Conservation (phyloP, 192 early-diverging fungal genomes). For the Chytriomyces confervae region DNA sequence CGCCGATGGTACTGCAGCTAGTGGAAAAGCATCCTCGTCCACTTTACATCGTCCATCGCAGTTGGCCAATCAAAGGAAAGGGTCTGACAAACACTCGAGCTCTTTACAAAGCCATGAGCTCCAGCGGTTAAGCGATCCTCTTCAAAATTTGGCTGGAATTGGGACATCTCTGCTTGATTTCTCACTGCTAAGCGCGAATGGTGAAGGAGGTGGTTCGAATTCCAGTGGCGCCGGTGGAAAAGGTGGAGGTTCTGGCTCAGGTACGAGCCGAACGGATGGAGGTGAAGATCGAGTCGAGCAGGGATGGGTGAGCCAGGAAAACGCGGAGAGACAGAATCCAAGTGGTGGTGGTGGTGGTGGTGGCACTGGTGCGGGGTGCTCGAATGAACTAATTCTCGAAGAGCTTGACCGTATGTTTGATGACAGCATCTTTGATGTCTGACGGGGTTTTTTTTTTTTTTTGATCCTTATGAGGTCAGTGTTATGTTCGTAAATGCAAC, state of each 20-base stretch:
- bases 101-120: neutral
- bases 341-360: no score
- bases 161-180: neutral
- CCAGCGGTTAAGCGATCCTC: neutral
- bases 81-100: neutral
- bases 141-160: neutral
- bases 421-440: conserved; percentile 12
- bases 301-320: neutral
- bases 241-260: neutral
- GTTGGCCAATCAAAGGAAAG: neutral
- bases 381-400: conserved; percentile 7
- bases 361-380: no score
- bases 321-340: no score
- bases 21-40: no score
- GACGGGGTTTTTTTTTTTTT: neutral
- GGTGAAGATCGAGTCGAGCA: neutral
- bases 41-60: neutral
- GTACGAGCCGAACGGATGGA: neutral
- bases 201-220: neutral
- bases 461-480: no score
- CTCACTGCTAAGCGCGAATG: no score
- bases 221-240: neutral
- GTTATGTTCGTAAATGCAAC: no score
- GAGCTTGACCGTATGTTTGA: conserved; percentile 28
- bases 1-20: no score